phyloP scores from a whole-genome alignment of 768 basidiomycete species.

The Cyclocybe cylindracea region DNA sequence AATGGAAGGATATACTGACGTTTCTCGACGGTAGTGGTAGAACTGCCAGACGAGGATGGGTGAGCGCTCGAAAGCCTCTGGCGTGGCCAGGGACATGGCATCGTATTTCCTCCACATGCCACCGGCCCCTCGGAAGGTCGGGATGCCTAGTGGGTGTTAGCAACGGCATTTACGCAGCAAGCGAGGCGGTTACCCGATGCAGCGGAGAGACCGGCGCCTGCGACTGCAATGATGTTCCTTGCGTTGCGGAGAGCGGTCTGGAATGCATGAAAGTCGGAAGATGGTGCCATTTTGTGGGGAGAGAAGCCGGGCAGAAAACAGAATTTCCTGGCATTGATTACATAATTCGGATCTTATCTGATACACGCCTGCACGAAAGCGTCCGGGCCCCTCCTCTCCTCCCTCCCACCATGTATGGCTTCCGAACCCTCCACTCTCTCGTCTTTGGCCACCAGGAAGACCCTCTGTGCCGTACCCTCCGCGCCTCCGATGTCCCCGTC shows the following conservation, averaged over 20 bases:
- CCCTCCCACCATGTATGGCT: slow-evolving; percentile 35
- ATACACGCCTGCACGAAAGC: slow-evolving; percentile 13
- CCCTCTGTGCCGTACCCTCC: slow-evolving; percentile 50
- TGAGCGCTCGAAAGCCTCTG: slow-evolving; percentile 47
- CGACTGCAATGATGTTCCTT: slow-evolving; percentile 38
- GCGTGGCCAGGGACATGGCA: slow-evolving; percentile 53
- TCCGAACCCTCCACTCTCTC: slow-evolving; percentile 40
- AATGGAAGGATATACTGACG: slow-evolving; percentile 29
- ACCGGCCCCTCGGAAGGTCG: slow-evolving; percentile 54
- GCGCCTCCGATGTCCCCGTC: slow-evolving; percentile 62
- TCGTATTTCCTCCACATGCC: slow-evolving; percentile 54
- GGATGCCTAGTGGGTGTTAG: slow-evolving; percentile 29
- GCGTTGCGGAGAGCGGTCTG: slow-evolving; percentile 25
- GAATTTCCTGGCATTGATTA: slow-evolving; percentile 9
- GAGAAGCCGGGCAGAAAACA: not conserved
- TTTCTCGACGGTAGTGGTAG: slow-evolving; percentile 61
- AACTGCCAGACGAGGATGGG: slow-evolving; percentile 64
- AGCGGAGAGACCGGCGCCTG: slow-evolving; percentile 66
- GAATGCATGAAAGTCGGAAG: slow-evolving; percentile 31
- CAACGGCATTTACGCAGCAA: slow-evolving; percentile 7
- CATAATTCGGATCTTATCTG: slow-evolving; percentile 29
- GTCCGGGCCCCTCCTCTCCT: slow-evolving; percentile 9
- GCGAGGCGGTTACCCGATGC: slow-evolving; percentile 47
- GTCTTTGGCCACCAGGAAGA: slow-evolving; percentile 41
- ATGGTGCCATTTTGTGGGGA: slow-evolving; percentile 22